A percentile compares a stretch with the other conserved stretches of the same genome.
phyloP scores from a whole-genome alignment of 352 stramenopile species.

The Blastocystis sp. region DNA sequence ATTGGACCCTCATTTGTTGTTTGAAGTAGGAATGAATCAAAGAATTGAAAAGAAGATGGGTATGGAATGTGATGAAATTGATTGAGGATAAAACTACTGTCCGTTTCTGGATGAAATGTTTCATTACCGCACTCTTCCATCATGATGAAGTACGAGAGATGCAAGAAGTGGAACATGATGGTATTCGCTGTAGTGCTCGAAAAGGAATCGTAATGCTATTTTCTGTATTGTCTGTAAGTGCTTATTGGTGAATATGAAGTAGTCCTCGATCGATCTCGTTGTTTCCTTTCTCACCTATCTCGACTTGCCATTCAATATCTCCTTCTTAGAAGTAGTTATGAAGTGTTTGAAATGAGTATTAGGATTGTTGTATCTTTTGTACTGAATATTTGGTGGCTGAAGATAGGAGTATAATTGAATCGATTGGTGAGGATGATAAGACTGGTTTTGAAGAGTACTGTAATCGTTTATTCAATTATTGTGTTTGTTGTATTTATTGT shows the following conservation, averaged over 20 bases:
- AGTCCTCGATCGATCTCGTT: background rate
- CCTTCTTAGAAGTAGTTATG: background rate
- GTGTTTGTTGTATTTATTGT: too few species aligned
- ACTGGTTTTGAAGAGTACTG: too few species aligned
- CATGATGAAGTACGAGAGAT: background rate
- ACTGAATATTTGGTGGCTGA: background rate
- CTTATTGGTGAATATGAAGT: background rate
- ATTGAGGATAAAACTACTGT: too few species aligned
- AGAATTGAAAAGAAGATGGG: too few species aligned
- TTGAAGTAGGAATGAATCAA: too few species aligned
- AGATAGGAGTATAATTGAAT: too few species aligned
- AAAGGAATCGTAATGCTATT: background rate
- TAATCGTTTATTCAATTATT: background rate
- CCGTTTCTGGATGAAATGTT: background rate
- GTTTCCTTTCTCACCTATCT: background rate
- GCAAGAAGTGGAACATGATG: background rate
- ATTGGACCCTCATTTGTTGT: background rate
- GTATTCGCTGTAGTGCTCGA: background rate
- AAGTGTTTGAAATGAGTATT: background rate
- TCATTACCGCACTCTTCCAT: background rate
- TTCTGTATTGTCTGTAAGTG: background rate
- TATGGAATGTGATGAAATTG: too few species aligned
- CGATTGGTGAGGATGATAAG: too few species aligned
- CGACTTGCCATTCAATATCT: background rate
- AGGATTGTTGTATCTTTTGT: background rate